A percentile compares a stretch with the other conserved stretches of the same genome.
phyloP scores from a whole-genome alignment of 441 rosid genomes.

The Erysimum cheiri region DNA sequence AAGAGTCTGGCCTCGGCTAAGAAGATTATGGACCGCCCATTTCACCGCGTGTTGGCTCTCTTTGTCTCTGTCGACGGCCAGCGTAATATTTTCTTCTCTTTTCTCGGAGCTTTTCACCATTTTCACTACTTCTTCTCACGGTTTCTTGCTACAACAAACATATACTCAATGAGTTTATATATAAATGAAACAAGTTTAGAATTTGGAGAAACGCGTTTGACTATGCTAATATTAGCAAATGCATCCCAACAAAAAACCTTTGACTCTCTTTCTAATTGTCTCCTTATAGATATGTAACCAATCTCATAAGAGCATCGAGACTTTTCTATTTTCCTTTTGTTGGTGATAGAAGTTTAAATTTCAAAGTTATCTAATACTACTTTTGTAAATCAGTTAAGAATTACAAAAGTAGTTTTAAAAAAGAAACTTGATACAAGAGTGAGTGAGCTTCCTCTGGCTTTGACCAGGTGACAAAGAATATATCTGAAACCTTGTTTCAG shows the following conservation, averaged over 20 bases:
- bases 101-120: constrained; percentile 23
- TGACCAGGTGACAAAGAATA: background rate
- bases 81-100: constrained; percentile 51
- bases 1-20: constrained; percentile 60
- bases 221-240: constrained; percentile 38
- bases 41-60: constrained; percentile 81
- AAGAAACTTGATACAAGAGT: background rate
- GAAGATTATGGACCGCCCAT: constrained; percentile 77
- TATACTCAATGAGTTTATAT: constrained; percentile 33
- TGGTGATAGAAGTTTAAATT: background rate
- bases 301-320: background rate
- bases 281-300: constrained; percentile 13
- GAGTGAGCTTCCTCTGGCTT: background rate
- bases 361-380: too few relatives aligned
- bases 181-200: constrained; percentile 20
- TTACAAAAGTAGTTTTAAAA: background rate
- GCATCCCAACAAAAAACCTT: background rate
- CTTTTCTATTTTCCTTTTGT: background rate
- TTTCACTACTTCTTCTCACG: background rate
- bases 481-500: constrained; percentile 4
- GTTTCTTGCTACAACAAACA: constrained; percentile 28
- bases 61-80: constrained; percentile 84
- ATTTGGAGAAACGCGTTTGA: constrained; percentile 10
- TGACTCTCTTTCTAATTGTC: background rate
- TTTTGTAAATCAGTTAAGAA: background rate